Percentiles rank a stretch among this genome's conserved stretches.
Evolutionary conservation across 139 green algal species (phyloP).

Genomic region (Picochlorum sp.): DNA sequence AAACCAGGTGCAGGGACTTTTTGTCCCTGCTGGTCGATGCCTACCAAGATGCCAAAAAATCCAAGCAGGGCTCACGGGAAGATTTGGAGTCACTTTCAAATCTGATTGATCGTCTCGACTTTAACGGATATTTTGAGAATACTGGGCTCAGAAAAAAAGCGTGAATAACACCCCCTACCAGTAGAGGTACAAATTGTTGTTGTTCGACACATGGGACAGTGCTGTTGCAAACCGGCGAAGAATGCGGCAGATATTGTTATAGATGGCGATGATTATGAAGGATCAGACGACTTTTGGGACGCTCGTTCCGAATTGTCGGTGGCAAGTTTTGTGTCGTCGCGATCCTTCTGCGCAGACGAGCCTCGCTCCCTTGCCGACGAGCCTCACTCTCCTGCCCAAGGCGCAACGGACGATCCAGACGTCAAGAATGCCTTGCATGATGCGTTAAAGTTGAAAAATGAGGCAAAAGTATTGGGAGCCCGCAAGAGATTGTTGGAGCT

Average conservation of each 20-base stretch:
- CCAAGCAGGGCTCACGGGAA: conserved; percentile 29
- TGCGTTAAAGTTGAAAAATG: too few relatives aligned
- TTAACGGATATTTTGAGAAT: conserved; percentile 32
- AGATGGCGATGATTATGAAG: not conserved
- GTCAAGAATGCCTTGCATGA: too few relatives aligned
- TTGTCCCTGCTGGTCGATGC: conserved; percentile 24
- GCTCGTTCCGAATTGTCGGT: not conserved
- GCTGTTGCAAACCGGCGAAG: too few relatives aligned
- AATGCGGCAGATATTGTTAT: too few relatives aligned
- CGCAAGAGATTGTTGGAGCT: too few relatives aligned
- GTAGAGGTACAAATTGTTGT: not conserved
- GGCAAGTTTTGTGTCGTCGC: not conserved
- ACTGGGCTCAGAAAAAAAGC: too few relatives aligned
- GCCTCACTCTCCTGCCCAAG: too few relatives aligned
- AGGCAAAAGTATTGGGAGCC: too few relatives aligned
- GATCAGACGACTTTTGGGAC: not conserved
- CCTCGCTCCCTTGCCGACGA: too few relatives aligned
- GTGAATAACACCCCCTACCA: not conserved
- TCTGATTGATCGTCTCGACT: conserved; percentile 42
- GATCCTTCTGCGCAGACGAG: not conserved
- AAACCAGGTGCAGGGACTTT: conserved; percentile 15
- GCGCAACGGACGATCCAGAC: too few relatives aligned
- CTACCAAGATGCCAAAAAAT: conserved; percentile 24
- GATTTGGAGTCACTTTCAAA: conserved; percentile 42
- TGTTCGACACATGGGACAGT: not conserved